phyloP scores from a whole-genome alignment of 257 asterid genomes.

The Solanum peruvianum region DNA sequence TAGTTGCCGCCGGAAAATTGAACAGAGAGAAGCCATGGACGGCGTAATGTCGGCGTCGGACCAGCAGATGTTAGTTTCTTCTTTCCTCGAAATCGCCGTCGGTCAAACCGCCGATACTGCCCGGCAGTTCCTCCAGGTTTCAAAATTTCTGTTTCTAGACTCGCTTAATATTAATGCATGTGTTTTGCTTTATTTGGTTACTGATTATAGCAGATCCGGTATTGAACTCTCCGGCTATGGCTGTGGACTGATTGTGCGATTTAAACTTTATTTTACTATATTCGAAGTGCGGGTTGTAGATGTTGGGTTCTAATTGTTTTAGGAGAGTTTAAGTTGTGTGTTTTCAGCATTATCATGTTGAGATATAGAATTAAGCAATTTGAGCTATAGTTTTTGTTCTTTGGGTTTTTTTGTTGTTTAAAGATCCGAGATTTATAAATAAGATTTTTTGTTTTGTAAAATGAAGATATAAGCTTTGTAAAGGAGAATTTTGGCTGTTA shows the following conservation, averaged over 20 bases:
- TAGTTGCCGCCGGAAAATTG: not conserved
- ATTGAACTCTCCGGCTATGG: not conserved
- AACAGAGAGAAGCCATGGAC: conserved; percentile 29
- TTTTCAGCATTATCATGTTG: not conserved
- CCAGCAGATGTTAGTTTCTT: conserved; percentile 55
- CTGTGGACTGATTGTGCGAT: not conserved
- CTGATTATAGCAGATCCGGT: not conserved
- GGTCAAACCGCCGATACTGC: conserved; percentile 82
- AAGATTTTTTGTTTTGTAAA: not conserved
- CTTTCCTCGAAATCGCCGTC: conserved; percentile 79
- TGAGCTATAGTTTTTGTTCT: not conserved
- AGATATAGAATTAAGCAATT: not conserved
- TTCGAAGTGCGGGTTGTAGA: not conserved
- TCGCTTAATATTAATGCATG: not conserved
- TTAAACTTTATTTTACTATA: not conserved
- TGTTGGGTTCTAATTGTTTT: not conserved
- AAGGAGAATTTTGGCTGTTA: not conserved
- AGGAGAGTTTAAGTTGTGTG: not conserved
- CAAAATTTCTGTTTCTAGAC: not conserved
- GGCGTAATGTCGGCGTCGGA: conserved; percentile 33
- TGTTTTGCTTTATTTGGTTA: not conserved
- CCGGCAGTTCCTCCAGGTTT: conserved; percentile 82
- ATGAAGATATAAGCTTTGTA: not conserved
- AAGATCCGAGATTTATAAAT: not conserved
- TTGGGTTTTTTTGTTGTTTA: not conserved